Percentiles rank a stretch among this genome's conserved stretches.
These are phyloP conservation scores for Cytospora chrysosperma DNA, from an alignment of 2,329 filamentous ascomycete species.

Conservation along the genomic window DNA sequence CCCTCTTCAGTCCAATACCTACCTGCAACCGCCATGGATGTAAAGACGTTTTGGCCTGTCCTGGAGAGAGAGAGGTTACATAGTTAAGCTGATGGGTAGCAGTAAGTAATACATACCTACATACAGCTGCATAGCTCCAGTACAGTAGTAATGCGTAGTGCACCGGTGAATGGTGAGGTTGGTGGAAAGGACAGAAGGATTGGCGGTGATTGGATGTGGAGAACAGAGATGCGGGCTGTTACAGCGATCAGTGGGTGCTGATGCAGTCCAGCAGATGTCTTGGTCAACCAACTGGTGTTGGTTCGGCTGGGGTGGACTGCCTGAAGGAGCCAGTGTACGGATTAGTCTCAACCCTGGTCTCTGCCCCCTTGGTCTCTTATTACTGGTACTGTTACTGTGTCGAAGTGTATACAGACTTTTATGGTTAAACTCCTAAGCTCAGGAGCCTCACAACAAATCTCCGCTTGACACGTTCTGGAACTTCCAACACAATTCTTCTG, in stretches of 20 bases:
- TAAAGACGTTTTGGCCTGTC: too few relatives aligned
- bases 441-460: neutral
- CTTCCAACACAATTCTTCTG: neutral
- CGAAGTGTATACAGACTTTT: too few relatives aligned
- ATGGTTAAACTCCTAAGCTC: neutral
- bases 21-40: too few relatives aligned
- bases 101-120: too few relatives aligned
- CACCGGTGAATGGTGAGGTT: neutral
- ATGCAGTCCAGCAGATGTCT: too few relatives aligned
- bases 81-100: too few relatives aligned
- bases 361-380: too few relatives aligned
- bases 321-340: neutral
- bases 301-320: neutral
- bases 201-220: slow-evolving; percentile 15
- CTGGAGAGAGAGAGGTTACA: too few relatives aligned
- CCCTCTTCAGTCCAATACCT: neutral
- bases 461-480: neutral
- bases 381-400: too few relatives aligned
- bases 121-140: too few relatives aligned
- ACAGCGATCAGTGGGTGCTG: neutral
- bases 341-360: neutral
- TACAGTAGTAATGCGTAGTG: neutral
- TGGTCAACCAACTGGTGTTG: neutral
- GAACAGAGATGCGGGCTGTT: neutral
- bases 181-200: slow-evolving; percentile 9